A percentile compares a stretch with the other conserved stretches of the same genome.
Conservation (phyloP, 2,329 filamentous ascomycete genomes). For the Stachybotrys elegans region DNA sequence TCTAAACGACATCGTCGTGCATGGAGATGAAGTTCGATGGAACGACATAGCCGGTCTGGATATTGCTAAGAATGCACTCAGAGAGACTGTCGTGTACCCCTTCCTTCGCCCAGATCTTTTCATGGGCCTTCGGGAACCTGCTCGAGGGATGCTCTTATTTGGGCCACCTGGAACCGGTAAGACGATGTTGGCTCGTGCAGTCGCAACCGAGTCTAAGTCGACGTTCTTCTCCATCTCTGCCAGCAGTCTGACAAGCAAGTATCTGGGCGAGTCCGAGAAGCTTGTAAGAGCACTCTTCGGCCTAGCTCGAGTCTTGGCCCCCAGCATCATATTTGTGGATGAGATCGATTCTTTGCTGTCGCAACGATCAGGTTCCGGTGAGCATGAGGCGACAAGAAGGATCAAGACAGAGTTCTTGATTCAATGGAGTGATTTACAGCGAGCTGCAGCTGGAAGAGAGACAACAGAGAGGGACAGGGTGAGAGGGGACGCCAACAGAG, state of each 20-base stretch:
- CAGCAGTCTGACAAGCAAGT: constrained; percentile 91
- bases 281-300: constrained; percentile 87
- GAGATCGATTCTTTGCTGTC: constrained; percentile 95
- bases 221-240: constrained; percentile 98
- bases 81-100: constrained; percentile 95
- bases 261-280: constrained; percentile 93
- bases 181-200: constrained; percentile 89
- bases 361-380: constrained; percentile 73
- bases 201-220: constrained; percentile 89
- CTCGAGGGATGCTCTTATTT: constrained; percentile 91
- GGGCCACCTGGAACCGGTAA: constrained; percentile 97
- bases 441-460: constrained; percentile 83
- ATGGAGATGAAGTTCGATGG: constrained; percentile 94
- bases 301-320: constrained; percentile 82
- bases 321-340: constrained; percentile 96
- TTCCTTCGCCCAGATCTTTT: constrained; percentile 94
- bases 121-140: constrained; percentile 89
- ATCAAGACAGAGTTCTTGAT: constrained; percentile 99
- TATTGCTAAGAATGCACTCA: constrained; percentile 82
- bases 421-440: constrained; percentile 91
- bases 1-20: constrained; percentile 89
- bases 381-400: constrained; percentile 86
- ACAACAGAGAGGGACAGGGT: constrained; percentile 60
- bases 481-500: constrained; percentile 76
- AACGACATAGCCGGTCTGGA: constrained; percentile 87